These are phyloP conservation scores for Candida loeiensis DNA, from an alignment of 805 yeast genomes.

Conservation along the genomic window DNA sequence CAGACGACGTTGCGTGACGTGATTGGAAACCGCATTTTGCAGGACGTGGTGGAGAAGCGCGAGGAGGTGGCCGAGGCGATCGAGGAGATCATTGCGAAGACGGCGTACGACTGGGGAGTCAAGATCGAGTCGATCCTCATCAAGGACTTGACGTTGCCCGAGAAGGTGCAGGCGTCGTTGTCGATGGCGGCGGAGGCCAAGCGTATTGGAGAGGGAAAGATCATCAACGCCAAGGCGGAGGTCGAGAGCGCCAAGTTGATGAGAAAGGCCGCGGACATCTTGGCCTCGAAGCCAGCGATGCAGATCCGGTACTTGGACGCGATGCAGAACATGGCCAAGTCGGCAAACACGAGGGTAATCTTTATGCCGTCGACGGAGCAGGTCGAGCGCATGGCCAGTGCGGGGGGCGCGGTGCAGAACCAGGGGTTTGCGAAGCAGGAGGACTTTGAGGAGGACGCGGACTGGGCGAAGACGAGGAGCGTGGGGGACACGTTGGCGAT, in stretches of 20 bases:
- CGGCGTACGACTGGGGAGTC: conserved; percentile 71
- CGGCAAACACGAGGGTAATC: conserved; percentile 62
- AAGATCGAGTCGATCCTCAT: conserved; percentile 63
- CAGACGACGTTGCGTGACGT: conserved; percentile 74
- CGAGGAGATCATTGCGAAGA: conserved; percentile 55
- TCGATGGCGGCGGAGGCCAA: conserved; percentile 75
- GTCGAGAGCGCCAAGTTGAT: conserved; percentile 71
- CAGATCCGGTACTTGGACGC: conserved; percentile 76
- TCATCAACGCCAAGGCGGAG: conserved; percentile 71
- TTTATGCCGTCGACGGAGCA: conserved; percentile 61
- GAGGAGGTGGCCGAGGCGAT: conserved; percentile 68
- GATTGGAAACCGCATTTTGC: conserved; percentile 60
- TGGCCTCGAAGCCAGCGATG: conserved; percentile 73
- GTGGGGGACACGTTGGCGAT: conserved; percentile 27
- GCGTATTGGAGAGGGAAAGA: conserved; percentile 73
- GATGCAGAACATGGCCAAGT: conserved; percentile 68
- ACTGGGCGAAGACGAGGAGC: conserved; percentile 17
- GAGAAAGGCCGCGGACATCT: conserved; percentile 76
- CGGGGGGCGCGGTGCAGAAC: conserved; percentile 6
- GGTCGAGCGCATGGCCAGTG: conserved; percentile 37
- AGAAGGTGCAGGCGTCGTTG: conserved; percentile 53
- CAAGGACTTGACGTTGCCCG: conserved; percentile 58
- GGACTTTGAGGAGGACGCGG: conserved; percentile 22
- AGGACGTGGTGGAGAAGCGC: conserved; percentile 69
- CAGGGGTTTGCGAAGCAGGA: conserved; percentile 2